Conservation (phyloP, 208 protist species). For the Naegleria gruberi region DNA sequence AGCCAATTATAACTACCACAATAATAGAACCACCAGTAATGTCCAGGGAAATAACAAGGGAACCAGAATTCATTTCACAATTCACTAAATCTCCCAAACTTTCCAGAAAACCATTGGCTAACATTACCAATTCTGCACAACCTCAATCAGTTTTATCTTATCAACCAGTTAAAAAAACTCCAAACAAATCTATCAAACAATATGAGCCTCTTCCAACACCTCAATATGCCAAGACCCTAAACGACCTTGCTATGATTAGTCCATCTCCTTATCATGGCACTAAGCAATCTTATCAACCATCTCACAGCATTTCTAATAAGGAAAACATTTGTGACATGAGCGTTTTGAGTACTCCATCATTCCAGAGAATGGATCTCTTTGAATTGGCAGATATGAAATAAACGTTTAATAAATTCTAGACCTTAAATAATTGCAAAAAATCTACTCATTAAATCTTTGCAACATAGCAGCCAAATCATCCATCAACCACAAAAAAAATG, state of each 20-base stretch:
- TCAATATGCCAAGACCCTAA: neutral
- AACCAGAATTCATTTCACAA: no score
- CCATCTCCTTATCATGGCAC: no score
- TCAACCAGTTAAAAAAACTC: no score
- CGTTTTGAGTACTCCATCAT: neutral
- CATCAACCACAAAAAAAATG: neutral
- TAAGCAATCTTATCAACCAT: no score
- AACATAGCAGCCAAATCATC: no score
- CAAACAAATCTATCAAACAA: neutral
- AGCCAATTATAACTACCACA: no score
- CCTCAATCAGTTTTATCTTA: no score
- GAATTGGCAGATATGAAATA: conserved; percentile 22
- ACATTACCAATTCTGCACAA: neutral
- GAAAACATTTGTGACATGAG: neutral
- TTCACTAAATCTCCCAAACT: neutral
- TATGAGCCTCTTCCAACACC: neutral
- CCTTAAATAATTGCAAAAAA: no score
- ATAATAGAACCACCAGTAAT: no score
- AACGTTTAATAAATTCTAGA: no score
- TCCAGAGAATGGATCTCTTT: neutral
- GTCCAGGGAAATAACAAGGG: no score
- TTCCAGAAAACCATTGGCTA: neutral
- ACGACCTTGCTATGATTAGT: neutral
- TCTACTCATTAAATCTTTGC: no score
- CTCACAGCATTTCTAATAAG: neutral